phyloP scores from a whole-genome alignment of 2,329 filamentous ascomycete genomes.

The Fusarium sp. region DNA sequence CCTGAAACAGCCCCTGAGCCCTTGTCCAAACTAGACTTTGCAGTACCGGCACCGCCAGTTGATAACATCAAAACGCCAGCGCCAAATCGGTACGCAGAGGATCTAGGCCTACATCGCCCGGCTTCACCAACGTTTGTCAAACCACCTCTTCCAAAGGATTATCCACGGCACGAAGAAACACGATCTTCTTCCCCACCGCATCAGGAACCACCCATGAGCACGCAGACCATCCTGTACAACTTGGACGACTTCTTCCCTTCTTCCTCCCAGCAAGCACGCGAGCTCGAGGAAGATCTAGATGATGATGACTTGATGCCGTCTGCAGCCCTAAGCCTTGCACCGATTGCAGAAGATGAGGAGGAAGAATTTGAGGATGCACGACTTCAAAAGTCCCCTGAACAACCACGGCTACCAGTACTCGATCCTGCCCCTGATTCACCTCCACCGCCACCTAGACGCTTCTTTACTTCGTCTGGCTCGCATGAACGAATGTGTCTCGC shows the following conservation, averaged over 20 bases:
- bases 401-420: slow-evolving; percentile 33
- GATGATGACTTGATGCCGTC: slow-evolving; percentile 9
- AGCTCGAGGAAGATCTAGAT: slow-evolving; percentile 58
- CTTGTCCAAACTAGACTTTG: neutral
- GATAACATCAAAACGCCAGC: neutral
- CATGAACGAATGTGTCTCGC: slow-evolving; percentile 52
- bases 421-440: slow-evolving; percentile 15
- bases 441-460: slow-evolving; percentile 43
- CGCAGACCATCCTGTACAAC: slow-evolving; percentile 65
- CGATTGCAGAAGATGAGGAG: slow-evolving; percentile 31
- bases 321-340: slow-evolving; percentile 3
- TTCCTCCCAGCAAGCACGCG: slow-evolving; percentile 66
- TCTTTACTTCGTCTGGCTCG: slow-evolving; percentile 54
- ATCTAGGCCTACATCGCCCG: slow-evolving; percentile 35
- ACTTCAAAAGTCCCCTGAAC: slow-evolving; percentile 15
- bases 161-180: slow-evolving; percentile 14
- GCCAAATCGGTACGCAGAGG: slow-evolving; percentile 30
- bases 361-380: slow-evolving; percentile 27
- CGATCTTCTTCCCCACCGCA: slow-evolving; percentile 29
- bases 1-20: neutral
- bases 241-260: slow-evolving; percentile 67
- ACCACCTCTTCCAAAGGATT: neutral
- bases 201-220: slow-evolving; percentile 55
- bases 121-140: slow-evolving; percentile 4
- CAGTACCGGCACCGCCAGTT: neutral